Conservation (phyloP, 148 eudicot species). For the Vaccinium macrocarpon region DNA sequence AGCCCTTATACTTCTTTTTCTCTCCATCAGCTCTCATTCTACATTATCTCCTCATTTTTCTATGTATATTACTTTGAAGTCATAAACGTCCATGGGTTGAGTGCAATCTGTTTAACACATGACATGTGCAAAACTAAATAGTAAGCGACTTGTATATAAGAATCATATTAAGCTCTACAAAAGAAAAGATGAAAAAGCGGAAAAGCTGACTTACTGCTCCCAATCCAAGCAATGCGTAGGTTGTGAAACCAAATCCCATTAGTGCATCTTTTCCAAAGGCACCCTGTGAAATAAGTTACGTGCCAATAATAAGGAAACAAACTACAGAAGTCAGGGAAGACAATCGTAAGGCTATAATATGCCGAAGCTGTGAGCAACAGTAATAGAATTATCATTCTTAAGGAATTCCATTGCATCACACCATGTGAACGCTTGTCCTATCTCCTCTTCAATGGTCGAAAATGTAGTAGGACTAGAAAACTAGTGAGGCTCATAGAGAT, state of each 20-base stretch:
- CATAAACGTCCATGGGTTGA: background rate
- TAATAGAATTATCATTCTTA: background rate
- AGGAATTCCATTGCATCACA: background rate
- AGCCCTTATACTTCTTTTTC: background rate
- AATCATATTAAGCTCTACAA: conserved; percentile 3
- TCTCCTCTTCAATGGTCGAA: background rate
- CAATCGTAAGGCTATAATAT: background rate
- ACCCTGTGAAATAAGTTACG: conserved; percentile 49
- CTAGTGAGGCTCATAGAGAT: background rate
- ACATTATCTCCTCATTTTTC: background rate
- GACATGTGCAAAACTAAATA: background rate
- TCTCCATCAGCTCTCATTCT: background rate
- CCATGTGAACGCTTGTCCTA: background rate
- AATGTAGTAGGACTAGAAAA: background rate
- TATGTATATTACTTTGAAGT: background rate
- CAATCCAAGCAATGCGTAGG: conserved; percentile 79
- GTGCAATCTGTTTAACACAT: background rate
- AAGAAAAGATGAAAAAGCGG: background rate
- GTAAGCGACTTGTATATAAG: too few species aligned
- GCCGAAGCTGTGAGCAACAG: background rate
- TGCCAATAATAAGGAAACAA: background rate
- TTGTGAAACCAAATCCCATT: conserved; percentile 74
- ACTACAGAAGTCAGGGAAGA: too few species aligned
- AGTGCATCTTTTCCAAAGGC: conserved; percentile 85
- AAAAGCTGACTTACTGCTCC: conserved; percentile 71